Percentiles rank a stretch among this genome's conserved stretches.
Evolutionary conservation across 2,329 filamentous ascomycete species (phyloP).

Genomic region (Thielaviopsis punctulata): DNA sequence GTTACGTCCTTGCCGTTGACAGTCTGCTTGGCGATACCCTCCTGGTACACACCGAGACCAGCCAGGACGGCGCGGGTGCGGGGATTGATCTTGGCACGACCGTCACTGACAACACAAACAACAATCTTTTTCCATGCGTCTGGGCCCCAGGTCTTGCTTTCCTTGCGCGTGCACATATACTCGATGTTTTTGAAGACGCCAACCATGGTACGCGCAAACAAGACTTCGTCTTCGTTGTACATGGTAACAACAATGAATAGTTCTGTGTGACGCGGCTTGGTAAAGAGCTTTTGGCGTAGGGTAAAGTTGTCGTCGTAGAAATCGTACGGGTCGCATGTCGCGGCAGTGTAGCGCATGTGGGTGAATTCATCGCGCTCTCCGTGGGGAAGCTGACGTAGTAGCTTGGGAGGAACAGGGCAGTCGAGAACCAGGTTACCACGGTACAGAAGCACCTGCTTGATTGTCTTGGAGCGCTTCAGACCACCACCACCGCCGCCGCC

Average conservation of each 20-base stretch:
- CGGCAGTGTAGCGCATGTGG: conserved; percentile 95
- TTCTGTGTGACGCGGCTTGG: conserved; percentile 74
- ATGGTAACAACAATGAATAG: conserved; percentile 94
- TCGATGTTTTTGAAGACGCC: conserved; percentile 96
- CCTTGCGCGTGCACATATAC: conserved; percentile 84
- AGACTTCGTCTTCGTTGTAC: conserved; percentile 97
- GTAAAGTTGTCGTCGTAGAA: conserved; percentile 82
- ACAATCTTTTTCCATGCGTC: conserved; percentile 98
- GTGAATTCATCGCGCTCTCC: conserved; percentile 94
- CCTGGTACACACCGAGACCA: conserved; percentile 94
- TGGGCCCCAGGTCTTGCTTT: conserved; percentile 91
- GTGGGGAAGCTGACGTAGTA: conserved; percentile 77
- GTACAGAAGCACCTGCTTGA: conserved; percentile 95
- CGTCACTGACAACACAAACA: conserved; percentile 89
- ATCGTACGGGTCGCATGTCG: conserved; percentile 94
- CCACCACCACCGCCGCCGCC: conserved; percentile 19
- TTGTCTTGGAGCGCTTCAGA: conserved; percentile 89
- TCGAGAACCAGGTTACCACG: conserved; percentile 93
- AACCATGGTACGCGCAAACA: conserved; percentile 96
- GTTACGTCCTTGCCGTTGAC: conserved; percentile 94
- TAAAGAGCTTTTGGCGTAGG: conserved; percentile 75
- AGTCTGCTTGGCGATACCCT: conserved; percentile 94
- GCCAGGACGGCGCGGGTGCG: conserved; percentile 85
- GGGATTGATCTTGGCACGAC: conserved; percentile 75
- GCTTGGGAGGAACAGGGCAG: conserved; percentile 77